Evolutionary conservation across 2,329 filamentous ascomycete genomes (phyloP).

Genomic region (Alternaria arborescens): DNA sequence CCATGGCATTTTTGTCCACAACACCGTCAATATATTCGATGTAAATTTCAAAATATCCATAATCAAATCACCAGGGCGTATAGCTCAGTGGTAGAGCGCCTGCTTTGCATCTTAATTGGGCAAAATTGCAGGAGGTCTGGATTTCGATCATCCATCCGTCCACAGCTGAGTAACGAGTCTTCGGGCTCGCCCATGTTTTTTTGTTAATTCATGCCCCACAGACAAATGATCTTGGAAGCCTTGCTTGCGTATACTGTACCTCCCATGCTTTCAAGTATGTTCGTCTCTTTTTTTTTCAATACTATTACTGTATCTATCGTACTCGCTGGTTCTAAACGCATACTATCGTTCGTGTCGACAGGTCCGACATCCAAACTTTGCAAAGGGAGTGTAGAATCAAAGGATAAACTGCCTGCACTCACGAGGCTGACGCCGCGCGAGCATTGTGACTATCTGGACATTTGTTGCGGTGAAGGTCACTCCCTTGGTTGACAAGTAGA

Average conservation of each 20-base stretch:
- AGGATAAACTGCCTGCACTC: neutral
- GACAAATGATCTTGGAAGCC: neutral
- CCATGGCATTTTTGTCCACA: too few species aligned
- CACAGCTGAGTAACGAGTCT: slow-evolving; percentile 5
- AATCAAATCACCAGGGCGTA: slow-evolving; percentile 25
- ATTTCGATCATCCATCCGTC: slow-evolving; percentile 36
- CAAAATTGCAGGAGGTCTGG: slow-evolving; percentile 41
- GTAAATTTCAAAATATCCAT: neutral
- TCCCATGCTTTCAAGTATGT: too few species aligned
- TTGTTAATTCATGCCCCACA: neutral
- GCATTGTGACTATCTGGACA: neutral
- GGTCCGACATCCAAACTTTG: too few species aligned
- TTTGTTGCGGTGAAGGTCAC: neutral
- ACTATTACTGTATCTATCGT: too few species aligned
- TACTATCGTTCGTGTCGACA: too few species aligned
- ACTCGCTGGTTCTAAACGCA: too few species aligned
- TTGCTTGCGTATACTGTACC: too few species aligned
- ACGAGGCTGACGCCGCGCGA: neutral
- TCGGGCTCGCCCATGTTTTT: neutral
- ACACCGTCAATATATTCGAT: neutral
- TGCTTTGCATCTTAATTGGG: slow-evolving; percentile 40
- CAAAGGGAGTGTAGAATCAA: neutral
- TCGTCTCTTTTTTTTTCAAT: too few species aligned
- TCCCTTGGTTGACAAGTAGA: neutral
- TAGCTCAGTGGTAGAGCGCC: slow-evolving; percentile 50